Evolutionary conservation across 495 filamentous ascomycete genomes (phyloP), one percentile per base, ranked within the genome.

Genomic region (Penicillium atrosanguineum): DNA sequence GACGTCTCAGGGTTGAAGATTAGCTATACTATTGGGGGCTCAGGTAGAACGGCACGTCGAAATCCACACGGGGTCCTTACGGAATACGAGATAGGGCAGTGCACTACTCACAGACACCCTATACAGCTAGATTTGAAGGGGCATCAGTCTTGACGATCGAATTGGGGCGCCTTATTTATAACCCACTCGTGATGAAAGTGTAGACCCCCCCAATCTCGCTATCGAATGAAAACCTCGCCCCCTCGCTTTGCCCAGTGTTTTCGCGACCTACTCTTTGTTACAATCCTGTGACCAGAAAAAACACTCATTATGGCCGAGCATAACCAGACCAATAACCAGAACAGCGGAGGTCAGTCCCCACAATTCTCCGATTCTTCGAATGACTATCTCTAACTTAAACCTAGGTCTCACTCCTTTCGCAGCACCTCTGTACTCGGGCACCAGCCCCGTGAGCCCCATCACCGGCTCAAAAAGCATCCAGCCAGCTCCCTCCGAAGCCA

Each of bases 371-470:
- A 49, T 12, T 38, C 18, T 20, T 19, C 41, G 18, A 2, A 25
- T 19, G 4, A 28, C 15, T 11, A 40, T 20, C n/a, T n/a, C n/a
- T 53, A 15, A 46, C 29, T 31, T 9, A 31, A 20, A 19, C n/a
- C 12, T 38, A 55, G 53, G 53, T 18, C 53, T 55, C 16, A 55
- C 50, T 18, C 53, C 53, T 21, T 29, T 50, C 41, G 46, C 45
- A 37, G 42, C 46, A 36, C 46, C 40, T 26, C 39, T 19, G 26
- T 39, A 39, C 28, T 11, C 29, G 7, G 16, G 18, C 20, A 11
- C 12, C 36, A 20, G 45, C 53, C 41, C 38, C 9, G 15, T 40
- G 12, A 40, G 31, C 12, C 44, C 39, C 16, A 31, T 15, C 38
- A 37, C 48, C 38, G 48, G 29, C 23, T 38, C 48, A 8, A 36